Conservation (phyloP, 352 stramenopile species). For the Hyaloperonospora arabidopsidis region DNA sequence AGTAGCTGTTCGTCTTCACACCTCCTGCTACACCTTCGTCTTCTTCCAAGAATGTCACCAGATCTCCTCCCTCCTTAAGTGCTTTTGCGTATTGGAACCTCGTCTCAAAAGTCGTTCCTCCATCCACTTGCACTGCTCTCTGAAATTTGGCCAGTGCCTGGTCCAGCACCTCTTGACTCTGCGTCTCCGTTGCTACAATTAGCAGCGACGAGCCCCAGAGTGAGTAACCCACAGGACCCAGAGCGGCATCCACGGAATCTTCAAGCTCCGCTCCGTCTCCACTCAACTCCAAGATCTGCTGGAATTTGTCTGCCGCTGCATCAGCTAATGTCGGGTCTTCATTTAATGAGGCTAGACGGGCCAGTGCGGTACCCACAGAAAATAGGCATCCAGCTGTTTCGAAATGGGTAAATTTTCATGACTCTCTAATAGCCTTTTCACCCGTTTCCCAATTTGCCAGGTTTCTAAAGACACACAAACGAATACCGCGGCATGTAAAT, state of each 20-base stretch:
- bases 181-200: constrained; percentile 68
- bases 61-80: constrained; percentile 31
- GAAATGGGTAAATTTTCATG: constrained; percentile 39
- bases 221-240: constrained; percentile 70
- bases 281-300: constrained; percentile 53
- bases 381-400: constrained; percentile 68
- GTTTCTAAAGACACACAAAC: constrained; percentile 55
- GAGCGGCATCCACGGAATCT: constrained; percentile 40
- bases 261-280: constrained; percentile 13
- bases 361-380: constrained; percentile 71
- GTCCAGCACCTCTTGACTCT: constrained; percentile 45
- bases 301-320: constrained; percentile 74
- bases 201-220: constrained; percentile 72
- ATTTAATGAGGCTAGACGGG: constrained; percentile 64
- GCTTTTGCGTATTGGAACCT: constrained; percentile 72
- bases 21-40: constrained; percentile 1
- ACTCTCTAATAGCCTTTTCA: constrained; percentile 70
- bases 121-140: constrained; percentile 70
- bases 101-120: constrained; percentile 75
- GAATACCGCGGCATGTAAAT: constrained; percentile 3
- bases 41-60: constrained; percentile 53
- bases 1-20: constrained; percentile 19
- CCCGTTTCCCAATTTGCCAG: constrained; percentile 79
- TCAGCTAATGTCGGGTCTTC: constrained; percentile 66
- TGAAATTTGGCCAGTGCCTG: constrained; percentile 57